Conservation (phyloP, 768 basidiomycete genomes). For the Coprinopsis sp. region DNA sequence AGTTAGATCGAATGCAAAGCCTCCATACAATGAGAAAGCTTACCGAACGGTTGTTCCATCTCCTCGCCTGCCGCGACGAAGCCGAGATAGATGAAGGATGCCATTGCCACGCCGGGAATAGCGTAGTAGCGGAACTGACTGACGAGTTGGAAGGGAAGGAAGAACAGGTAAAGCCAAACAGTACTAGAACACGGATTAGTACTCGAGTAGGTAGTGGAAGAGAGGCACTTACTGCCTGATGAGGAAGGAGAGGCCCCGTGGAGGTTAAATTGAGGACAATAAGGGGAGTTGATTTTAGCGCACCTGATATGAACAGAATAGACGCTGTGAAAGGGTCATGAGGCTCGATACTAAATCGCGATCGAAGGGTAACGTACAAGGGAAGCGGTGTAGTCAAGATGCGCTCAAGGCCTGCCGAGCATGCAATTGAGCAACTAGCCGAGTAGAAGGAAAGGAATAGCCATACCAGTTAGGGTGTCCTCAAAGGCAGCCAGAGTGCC, state of each 20-base stretch:
- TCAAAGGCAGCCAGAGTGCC: slow-evolving; percentile 48
- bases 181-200: slow-evolving; percentile 31
- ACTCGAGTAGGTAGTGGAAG: background rate
- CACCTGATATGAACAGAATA: slow-evolving; percentile 62
- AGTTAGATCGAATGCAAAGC: too few relatives aligned
- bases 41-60: slow-evolving; percentile 66
- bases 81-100: slow-evolving; percentile 71
- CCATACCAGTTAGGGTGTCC: slow-evolving; percentile 44
- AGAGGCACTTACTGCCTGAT: slow-evolving; percentile 28
- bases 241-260: background rate
- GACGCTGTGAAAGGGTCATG: slow-evolving; percentile 33
- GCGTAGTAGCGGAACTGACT: slow-evolving; percentile 58
- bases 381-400: slow-evolving; percentile 63
- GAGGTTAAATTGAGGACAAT: background rate
- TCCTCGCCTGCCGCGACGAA: slow-evolving; percentile 71
- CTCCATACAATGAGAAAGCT: slow-evolving; percentile 19
- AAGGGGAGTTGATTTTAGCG: background rate
- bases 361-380: slow-evolving; percentile 42
- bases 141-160: slow-evolving; percentile 73
- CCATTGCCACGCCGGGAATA: slow-evolving; percentile 61
- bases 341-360: background rate
- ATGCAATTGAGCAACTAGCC: too few relatives aligned
- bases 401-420: slow-evolving; percentile 51
- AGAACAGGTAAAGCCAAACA: slow-evolving; percentile 71
- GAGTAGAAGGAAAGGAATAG: too few relatives aligned